Evolutionary conservation across 805 yeast genomes (phyloP).

Genomic region (Wickerhamomyces rabaulensis): DNA sequence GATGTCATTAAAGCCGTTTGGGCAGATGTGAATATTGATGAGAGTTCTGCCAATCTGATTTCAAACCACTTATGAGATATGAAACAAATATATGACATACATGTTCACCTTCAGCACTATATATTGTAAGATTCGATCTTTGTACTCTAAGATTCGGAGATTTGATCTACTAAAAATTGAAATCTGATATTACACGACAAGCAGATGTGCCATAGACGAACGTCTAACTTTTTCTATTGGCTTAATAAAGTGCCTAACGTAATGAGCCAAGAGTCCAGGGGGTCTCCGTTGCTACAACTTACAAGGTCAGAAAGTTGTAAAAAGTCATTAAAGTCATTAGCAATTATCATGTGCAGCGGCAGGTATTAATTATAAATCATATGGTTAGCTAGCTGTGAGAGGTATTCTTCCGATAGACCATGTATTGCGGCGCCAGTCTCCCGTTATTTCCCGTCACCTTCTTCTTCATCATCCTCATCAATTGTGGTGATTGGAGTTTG

Average conservation of each 20-base stretch:
- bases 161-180: too few relatives aligned
- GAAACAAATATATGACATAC: neutral
- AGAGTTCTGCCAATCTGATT: neutral
- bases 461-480: constrained; percentile 18
- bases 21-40: constrained; percentile 35
- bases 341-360: neutral
- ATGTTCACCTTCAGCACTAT: too few relatives aligned
- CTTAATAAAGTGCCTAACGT: too few relatives aligned
- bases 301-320: neutral
- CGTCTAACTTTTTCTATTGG: too few relatives aligned
- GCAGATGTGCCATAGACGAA: too few relatives aligned
- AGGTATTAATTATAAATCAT: neutral
- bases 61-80: constrained; percentile 4
- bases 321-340: neutral
- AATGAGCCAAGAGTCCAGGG: too few relatives aligned
- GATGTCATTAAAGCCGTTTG: constrained; percentile 73
- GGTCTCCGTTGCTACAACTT: too few relatives aligned
- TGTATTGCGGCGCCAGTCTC: too few relatives aligned
- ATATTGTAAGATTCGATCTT: too few relatives aligned
- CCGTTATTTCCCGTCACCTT: neutral
- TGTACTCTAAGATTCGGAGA: too few relatives aligned
- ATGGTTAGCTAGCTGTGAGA: neutral
- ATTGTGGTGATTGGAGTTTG: constrained; percentile 18
- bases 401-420: neutral
- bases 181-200: too few relatives aligned